Evolutionary conservation across 768 basidiomycete genomes (phyloP).

Genomic region (Nevesoporus exiguus): DNA sequence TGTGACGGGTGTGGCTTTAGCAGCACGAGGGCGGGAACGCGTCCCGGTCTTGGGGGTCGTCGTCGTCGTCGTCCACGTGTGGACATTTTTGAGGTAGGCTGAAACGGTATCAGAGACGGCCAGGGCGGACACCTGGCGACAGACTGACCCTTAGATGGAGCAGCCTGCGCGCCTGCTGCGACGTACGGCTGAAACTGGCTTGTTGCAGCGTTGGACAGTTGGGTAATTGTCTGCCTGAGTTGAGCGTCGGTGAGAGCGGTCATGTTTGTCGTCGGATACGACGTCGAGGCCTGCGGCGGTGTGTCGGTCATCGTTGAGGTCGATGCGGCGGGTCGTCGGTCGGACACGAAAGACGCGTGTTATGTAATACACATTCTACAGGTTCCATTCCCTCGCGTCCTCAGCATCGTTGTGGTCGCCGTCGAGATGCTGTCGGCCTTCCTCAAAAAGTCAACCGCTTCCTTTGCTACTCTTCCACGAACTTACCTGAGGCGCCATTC

Average conservation of each 20-base stretch:
- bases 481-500: conserved; percentile 17
- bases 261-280: conserved; percentile 35
- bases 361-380: conserved; percentile 18
- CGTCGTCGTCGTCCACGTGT: conserved; percentile 62
- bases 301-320: conserved; percentile 27
- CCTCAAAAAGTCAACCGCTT: conserved; percentile 1
- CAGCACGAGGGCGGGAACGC: conserved; percentile 38
- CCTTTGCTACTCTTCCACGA: conserved; percentile 1
- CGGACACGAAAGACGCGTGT: conserved; percentile 18
- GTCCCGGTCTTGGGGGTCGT: conserved; percentile 43
- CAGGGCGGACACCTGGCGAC: background rate
- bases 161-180: conserved; percentile 28
- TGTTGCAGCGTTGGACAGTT: conserved; percentile 41
- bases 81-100: conserved; percentile 69
- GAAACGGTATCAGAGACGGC: conserved; percentile 13
- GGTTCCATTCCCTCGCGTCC: background rate
- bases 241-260: conserved; percentile 57
- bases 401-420: background rate
- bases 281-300: conserved; percentile 24
- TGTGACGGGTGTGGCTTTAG: conserved; percentile 40
- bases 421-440: conserved; percentile 21
- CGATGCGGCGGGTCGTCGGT: background rate
- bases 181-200: conserved; percentile 36
- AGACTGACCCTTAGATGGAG: conserved; percentile 29
- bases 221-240: conserved; percentile 59